These are phyloP conservation scores for Eucalyptus pumila DNA, from an alignment of 345 rosid species.

Conservation along the genomic window DNA sequence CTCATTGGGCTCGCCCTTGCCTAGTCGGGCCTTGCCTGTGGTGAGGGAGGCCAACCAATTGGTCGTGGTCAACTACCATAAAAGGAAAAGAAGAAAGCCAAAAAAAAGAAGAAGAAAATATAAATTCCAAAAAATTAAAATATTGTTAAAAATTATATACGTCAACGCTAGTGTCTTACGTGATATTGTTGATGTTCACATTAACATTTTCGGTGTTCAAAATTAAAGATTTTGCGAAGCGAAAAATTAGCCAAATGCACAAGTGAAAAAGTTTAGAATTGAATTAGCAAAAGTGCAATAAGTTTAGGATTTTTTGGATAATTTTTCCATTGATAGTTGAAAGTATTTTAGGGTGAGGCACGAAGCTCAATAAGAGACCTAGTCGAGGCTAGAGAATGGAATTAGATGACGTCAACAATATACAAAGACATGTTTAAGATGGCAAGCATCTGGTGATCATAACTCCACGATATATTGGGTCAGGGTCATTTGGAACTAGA, in stretches of 20 bases:
- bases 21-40: fast-evolving
- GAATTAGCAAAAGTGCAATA: fast-evolving
- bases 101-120: too few relatives aligned
- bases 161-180: fast-evolving
- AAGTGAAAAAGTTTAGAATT: fast-evolving
- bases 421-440: too few relatives aligned
- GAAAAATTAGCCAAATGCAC: fast-evolving
- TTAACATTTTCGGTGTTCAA: fast-evolving
- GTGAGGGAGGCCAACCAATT: fast-evolving
- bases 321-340: fast-evolving
- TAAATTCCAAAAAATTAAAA: too few relatives aligned
- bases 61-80: fast-evolving
- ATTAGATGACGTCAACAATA: too few relatives aligned
- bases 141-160: too few relatives aligned
- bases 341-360: fast-evolving
- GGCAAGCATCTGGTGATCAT: too few relatives aligned
- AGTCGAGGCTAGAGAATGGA: too few relatives aligned
- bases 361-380: too few relatives aligned
- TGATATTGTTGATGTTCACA: fast-evolving
- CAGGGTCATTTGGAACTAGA: too few relatives aligned
- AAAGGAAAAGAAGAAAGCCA: too few relatives aligned
- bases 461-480: too few relatives aligned
- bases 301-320: fast-evolving
- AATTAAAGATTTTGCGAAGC: too few relatives aligned
- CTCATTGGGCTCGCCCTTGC: fast-evolving